Base-by-base conservation (phyloP, 768 basidiomycete genomes). In the Panus rudis region DNA sequence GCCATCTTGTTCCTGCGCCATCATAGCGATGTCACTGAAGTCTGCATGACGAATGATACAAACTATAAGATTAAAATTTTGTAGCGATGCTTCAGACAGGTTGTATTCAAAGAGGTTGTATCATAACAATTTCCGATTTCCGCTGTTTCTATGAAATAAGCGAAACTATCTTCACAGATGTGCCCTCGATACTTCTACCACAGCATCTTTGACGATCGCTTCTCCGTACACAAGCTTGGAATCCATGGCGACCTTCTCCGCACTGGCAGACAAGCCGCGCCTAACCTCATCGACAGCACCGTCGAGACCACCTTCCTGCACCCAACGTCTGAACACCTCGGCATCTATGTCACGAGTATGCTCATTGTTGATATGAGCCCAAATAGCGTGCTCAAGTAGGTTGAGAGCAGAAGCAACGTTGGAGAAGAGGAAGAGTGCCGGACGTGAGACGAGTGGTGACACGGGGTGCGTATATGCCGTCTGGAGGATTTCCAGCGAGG, bases 311-410 rank as follows among this genome's bases (percentile, higher is more conserved):
- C 63, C 55, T 52, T 67, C 58, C 55, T 59, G 32, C 53, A 77
- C 50, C 78, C 75, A 84, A 37, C 77, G 64, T 40, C 51, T 56
- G 48, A 81, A 75, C 0, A 75, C 71, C 43, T 79, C 76, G 4
- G 62, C 45, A 45, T 84, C 80, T 2, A 65, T 58, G 4, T 66
- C 63, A 2, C 54, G 52, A 13, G 67, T 62, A 0, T 45, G 33
- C 27, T 53, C 44, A 2, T 32, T 37, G 25, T 46, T 58, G 6
- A 33, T 57, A 46, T 63, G 47, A 1, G 78, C 69, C 84, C 84
- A 88, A 10, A 74, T 57, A 0, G 79, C 75, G 37, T 89, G 84
- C 55, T 88, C 84, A 10, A 88, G 65, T 21, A 87, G 70, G 54
- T 73, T 76, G 2, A 72, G 42, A 7, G 70, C 65, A 1, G 81